Evolutionary conservation across 1,139 yeast genomes (phyloP), one percentile per base, ranked within the genome.

Genomic region (Taiozyma sp.): DNA sequence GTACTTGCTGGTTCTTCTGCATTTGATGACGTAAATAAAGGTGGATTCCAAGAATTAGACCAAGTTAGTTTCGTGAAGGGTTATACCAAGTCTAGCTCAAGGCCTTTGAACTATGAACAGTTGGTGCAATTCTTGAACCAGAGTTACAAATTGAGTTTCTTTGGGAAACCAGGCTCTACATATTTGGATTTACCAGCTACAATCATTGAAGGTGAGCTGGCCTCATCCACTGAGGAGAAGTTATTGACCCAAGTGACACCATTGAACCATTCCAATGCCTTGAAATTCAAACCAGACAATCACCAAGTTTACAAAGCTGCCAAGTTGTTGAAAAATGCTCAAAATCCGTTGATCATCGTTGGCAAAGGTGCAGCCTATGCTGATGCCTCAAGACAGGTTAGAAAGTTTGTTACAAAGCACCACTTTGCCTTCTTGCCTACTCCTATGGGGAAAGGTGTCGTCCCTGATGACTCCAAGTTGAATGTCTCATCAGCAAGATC

Each of bases 361-460:
- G 88, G 88, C 4, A 83, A 83, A 62, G 88, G 88, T 4, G 75
- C 83, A 3, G 77, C 83, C 0, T 74, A 73, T 50, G 68, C 71
- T 3, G 63, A 68, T 45, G 74, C 77, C 1, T 74, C 77, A 9
- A 42, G 44, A 0, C 62, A 65, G 2, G 55, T 83, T 10, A 63
- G 76, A 2, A 44, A 57, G 1, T 70, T 83, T 47, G 71, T 81
- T 22, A 50, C 62, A 7, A 41, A 50, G 2, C 75, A 78, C 45
- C 60, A 68, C 14, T 50, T 81, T 2, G 79, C 85, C 1, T 83
- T 83, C 56, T 60, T 83, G 47, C 86, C 88, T 13, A 82, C 88
- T 0, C 88, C 88, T 3, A 83, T 83, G 88, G 88, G 85, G 1
- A 83, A 83, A 62, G 88, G 88, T n/a, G 79, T 83, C 0, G 65